Evolutionary conservation across 1,284 basidiomycete genomes (phyloP).

Genomic region (Sporisorium iseilematis-ciliati): DNA sequence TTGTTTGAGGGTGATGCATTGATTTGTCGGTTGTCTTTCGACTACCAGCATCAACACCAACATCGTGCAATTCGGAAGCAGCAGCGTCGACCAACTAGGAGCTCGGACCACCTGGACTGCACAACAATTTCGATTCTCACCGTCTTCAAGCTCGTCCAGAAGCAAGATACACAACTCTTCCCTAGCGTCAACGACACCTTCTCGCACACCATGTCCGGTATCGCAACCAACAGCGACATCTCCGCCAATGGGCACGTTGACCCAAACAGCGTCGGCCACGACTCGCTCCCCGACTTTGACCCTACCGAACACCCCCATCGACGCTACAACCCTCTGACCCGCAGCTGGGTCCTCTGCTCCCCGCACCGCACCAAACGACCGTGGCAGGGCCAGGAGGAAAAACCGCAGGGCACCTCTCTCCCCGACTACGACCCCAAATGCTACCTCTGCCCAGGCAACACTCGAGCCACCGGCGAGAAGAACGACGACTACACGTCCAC

Average conservation of each 20-base stretch:
- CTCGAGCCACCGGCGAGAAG: conserved; percentile 79
- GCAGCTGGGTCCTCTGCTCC: conserved; percentile 66
- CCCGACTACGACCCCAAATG: conserved; percentile 83
- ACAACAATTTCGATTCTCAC: no score
- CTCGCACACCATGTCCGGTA: conserved; percentile 13
- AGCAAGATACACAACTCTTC: no score
- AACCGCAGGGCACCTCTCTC: conserved; percentile 38
- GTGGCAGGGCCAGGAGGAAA: conserved; percentile 68
- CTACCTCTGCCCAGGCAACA: conserved; percentile 91
- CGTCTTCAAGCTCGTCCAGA: no score
- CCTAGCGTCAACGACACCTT: conserved; percentile 11
- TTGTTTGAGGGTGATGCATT: no score
- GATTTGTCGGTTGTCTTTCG: no score
- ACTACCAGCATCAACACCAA: conserved; percentile 7
- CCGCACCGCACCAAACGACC: conserved; percentile 68
- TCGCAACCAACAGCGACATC: conserved; percentile 6
- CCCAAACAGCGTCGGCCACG: conserved; percentile 1
- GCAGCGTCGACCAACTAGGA: no score
- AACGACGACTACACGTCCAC: conserved; percentile 81
- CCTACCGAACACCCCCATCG: conserved; percentile 65
- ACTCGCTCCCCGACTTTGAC: conserved; percentile 51
- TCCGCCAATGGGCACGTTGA: conserved; percentile 1
- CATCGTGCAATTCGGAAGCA: no score
- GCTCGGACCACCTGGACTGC: no score
- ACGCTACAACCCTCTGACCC: conserved; percentile 65